Conservation (phyloP, 2,329 filamentous ascomycete genomes). For the Aspergillus pseudoglaucus region DNA sequence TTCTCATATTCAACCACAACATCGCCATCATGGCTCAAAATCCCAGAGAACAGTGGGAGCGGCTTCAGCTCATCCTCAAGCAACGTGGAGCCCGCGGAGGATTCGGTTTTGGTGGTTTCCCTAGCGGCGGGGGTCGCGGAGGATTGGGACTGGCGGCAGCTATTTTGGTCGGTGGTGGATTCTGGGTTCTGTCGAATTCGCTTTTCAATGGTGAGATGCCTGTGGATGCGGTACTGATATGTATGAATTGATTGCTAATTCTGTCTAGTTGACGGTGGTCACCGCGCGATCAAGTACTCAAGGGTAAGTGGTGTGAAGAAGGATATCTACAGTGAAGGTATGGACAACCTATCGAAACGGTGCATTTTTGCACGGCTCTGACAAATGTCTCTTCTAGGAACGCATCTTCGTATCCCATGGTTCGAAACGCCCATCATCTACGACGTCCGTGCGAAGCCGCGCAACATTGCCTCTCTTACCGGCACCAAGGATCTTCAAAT, state of each 20-base stretch:
- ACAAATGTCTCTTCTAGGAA: slow-evolving; percentile 51
- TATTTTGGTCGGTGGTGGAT: slow-evolving; percentile 46
- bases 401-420: slow-evolving; percentile 91
- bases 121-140: slow-evolving; percentile 49
- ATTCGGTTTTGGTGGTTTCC: slow-evolving; percentile 39
- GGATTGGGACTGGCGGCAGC: slow-evolving; percentile 50
- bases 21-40: slow-evolving; percentile 42
- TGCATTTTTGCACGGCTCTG: not conserved
- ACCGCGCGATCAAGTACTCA: slow-evolving; percentile 97
- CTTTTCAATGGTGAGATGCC: slow-evolving; percentile 58
- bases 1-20: slow-evolving; percentile 8
- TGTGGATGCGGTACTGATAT: not conserved
- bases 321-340: slow-evolving; percentile 94
- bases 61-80: slow-evolving; percentile 57
- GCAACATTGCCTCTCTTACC: slow-evolving; percentile 92
- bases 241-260: not conserved
- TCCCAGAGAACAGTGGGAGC: slow-evolving; percentile 61
- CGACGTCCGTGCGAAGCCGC: slow-evolving; percentile 94
- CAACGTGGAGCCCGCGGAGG: slow-evolving; percentile 46
- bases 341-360: slow-evolving; percentile 5
- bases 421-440: slow-evolving; percentile 95
- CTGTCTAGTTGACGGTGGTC: slow-evolving; percentile 79
- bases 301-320: slow-evolving; percentile 86
- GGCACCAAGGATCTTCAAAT: slow-evolving; percentile 99
- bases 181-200: slow-evolving; percentile 46